phyloP scores from a whole-genome alignment of 2,329 filamentous ascomycete species.

The Monosporascus cannonballus region DNA sequence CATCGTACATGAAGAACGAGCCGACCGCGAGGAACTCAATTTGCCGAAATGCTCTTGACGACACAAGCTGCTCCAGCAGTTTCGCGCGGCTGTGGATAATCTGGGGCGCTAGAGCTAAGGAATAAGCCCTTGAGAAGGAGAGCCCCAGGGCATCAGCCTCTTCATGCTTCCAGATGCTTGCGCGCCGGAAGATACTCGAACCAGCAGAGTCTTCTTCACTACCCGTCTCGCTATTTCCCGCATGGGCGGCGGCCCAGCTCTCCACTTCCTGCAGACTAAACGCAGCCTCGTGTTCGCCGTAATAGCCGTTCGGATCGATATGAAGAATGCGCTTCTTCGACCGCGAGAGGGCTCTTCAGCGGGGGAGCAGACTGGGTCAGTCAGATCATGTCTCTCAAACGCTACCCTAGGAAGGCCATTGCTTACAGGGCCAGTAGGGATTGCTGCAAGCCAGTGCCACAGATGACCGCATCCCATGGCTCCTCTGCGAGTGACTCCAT shows the following conservation, averaged over 20 bases:
- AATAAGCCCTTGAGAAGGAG: conserved; percentile 67
- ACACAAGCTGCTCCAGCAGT: conserved; percentile 75
- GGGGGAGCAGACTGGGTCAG: conserved; percentile 55
- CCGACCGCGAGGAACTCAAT: conserved; percentile 92
- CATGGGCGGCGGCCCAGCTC: conserved; percentile 55
- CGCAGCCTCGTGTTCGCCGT: conserved; percentile 80
- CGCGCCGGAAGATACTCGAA: conserved; percentile 28
- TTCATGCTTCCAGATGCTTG: conserved; percentile 31
- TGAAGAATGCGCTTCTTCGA: conserved; percentile 89
- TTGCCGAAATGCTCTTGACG: conserved; percentile 80
- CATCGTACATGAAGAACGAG: conserved; percentile 76
- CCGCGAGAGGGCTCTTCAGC: conserved; percentile 77
- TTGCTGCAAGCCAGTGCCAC: conserved; percentile 71
- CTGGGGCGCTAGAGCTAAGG: conserved; percentile 76
- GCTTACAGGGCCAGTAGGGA: conserved; percentile 73
- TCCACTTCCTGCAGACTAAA: conserved; percentile 78
- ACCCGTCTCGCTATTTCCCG: conserved; percentile 7
- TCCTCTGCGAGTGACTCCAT: conserved; percentile 74
- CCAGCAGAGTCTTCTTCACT: not conserved
- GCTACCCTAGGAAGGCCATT: conserved; percentile 7
- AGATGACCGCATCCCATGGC: conserved; percentile 73
- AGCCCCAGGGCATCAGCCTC: conserved; percentile 37
- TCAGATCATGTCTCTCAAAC: conserved; percentile 47
- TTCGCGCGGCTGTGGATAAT: conserved; percentile 78
- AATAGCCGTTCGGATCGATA: conserved; percentile 80